A percentile compares a stretch with the other conserved stretches of the same genome.
Evolutionary conservation across 2,329 filamentous ascomycete species (phyloP).

Genomic region (Apiospora kogelbergensis): DNA sequence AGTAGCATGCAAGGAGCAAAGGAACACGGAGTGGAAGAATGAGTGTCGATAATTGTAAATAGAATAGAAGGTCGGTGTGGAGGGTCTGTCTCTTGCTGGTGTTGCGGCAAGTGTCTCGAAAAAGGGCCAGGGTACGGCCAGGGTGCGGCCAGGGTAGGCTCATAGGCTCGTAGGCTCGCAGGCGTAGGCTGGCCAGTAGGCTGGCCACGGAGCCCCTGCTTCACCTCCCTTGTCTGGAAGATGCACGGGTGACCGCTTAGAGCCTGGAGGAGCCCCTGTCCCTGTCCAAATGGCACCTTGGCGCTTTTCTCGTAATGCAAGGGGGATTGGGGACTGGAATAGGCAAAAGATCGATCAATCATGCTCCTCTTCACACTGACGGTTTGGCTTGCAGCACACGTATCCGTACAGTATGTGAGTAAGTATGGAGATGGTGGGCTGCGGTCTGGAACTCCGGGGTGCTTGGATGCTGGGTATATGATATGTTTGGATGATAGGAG

Average conservation of each 20-base stretch:
- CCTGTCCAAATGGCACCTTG: conserved; percentile 1
- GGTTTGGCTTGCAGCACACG: neutral
- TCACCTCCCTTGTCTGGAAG: neutral
- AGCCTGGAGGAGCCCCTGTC: neutral
- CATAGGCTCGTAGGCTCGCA: no score
- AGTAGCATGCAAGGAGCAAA: neutral
- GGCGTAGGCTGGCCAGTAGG: neutral
- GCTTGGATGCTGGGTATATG: neutral
- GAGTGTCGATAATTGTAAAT: conserved; percentile 8
- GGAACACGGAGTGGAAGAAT: neutral
- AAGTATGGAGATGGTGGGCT: neutral
- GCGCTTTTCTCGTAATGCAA: conserved; percentile 12
- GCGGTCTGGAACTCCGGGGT: neutral
- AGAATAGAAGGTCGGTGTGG: conserved; percentile 5
- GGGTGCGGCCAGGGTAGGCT: neutral
- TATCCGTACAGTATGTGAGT: neutral
- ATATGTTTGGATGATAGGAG: neutral
- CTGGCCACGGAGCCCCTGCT: conserved; percentile 1
- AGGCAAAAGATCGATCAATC: conserved; percentile 8
- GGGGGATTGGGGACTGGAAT: neutral
- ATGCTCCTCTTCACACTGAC: neutral
- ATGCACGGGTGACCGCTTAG: conserved; percentile 7
- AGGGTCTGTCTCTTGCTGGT: conserved; percentile 9
- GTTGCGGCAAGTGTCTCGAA: conserved; percentile 18
- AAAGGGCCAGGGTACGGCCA: neutral